Conservation (phyloP, 176 grass and related monocot genomes). For the Microstegium vimineum region DNA sequence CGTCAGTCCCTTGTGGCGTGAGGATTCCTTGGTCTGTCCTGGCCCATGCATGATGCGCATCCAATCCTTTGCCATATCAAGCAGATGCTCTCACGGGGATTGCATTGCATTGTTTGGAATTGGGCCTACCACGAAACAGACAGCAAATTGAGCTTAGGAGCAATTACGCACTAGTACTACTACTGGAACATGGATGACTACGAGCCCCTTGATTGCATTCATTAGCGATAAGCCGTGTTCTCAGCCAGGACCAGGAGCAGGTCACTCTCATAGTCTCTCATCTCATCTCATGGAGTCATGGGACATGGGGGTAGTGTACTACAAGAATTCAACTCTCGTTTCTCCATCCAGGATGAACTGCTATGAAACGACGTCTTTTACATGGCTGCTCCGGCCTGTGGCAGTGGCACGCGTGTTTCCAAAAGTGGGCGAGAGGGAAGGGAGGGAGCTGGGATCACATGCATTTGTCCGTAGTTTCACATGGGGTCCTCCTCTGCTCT, state of each 20-base stretch:
- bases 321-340: constrained; percentile 14
- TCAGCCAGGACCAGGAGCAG: not conserved
- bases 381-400: not conserved
- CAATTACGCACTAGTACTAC: not conserved
- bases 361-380: constrained; percentile 16
- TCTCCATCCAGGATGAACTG: not conserved
- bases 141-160: not conserved
- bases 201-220: not conserved
- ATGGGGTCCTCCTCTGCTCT: constrained; percentile 9
- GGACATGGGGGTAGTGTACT: not conserved
- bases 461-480: constrained; percentile 46
- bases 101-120: not conserved
- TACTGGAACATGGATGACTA: not conserved
- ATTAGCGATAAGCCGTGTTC: not conserved
- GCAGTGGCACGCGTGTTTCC: not conserved
- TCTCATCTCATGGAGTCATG: too few species aligned
- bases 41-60: too few species aligned
- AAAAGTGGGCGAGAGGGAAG: not conserved
- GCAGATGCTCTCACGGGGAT: constrained; percentile 7
- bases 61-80: constrained; percentile 31
- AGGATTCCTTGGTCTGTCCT: not conserved
- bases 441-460: constrained; percentile 51
- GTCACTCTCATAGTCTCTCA: not conserved
- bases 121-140: constrained; percentile 21
- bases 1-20: constrained; percentile 21